Evolutionary conservation across 192 early-diverging fungal genomes (phyloP), one percentile per base, ranked within the genome.

Genomic region (Podila minutissima): DNA sequence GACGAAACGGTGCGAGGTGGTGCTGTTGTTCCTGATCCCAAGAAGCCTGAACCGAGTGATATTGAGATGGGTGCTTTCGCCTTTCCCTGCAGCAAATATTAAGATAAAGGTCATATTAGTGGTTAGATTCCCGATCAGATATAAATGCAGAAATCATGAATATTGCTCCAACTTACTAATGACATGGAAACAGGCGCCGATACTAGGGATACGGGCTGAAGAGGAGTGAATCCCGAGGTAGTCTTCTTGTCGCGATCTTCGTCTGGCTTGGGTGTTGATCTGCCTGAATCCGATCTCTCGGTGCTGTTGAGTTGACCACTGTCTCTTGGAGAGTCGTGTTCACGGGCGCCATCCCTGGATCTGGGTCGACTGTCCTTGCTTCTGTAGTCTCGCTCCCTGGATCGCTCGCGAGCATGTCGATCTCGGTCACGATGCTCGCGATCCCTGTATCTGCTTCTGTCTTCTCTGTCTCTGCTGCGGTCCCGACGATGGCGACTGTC

Each of bases 1-100:
- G 77, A 72, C 2, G 65, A 72, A 17, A 85, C 67, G 35, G 76
- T 60, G 31, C 69, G 59, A 48, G 83, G 41, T n/a, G 83, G 64
- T 49, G 62, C 12, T 33, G 82, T 74, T 51, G 78, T 19, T 59
- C 74, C 33, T 59, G 63, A 17, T 41, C 62, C 53, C 29, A 59
- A 67, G 29, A 55, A 5, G 19, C 53, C 24, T 55, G 53, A 55
- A 0, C 66, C 53, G 7, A 70, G 24, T 60, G 70, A 69, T 49
- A 84, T 38, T 9, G 70, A 74, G 51, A 74, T 46, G 15, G 72
- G 63, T 57, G 33, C 2, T 69, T 49, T 72, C 73, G 49, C 69
- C 61, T 64, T 83, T 59, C 19, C 53, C 57, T 48, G 24, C 19
- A 62, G 20, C 33, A 58, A 66, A 64, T 38, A 58, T 20, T 33